Percentiles rank a stretch among this genome's conserved stretches.
phyloP scores from a whole-genome alignment of 345 rosid species.

The Draba incana region DNA sequence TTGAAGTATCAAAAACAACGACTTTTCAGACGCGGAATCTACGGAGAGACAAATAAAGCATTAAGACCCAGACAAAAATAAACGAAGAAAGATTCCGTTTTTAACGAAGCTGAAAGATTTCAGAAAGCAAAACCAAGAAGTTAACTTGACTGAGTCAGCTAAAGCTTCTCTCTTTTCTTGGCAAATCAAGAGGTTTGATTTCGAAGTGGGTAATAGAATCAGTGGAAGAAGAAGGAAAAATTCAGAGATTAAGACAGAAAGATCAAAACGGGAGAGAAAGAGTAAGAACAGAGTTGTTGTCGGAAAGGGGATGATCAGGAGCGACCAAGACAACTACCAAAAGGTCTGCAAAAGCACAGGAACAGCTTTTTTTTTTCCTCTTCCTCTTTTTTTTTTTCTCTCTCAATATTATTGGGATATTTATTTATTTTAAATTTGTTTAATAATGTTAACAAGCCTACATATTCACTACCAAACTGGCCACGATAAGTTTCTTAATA shows the following conservation, averaged over 20 bases:
- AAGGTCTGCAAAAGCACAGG: conserved; percentile 48
- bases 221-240: neutral
- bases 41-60: conserved; percentile 27
- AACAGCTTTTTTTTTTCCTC: conserved; percentile 48
- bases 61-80: neutral
- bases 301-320: conserved; percentile 71
- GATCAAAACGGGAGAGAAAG: conserved; percentile 31
- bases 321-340: conserved; percentile 59
- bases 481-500: conserved; percentile 32
- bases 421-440: conserved; percentile 7
- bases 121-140: conserved; percentile 11
- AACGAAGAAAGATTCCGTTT: conserved; percentile 35
- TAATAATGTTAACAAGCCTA: conserved; percentile 66
- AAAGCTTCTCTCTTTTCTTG: conserved; percentile 14
- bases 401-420: conserved; percentile 13
- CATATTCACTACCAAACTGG: conserved; percentile 52
- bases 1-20: conserved; percentile 11
- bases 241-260: conserved; percentile 31
- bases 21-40: conserved; percentile 40
- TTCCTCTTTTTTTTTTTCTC: neutral
- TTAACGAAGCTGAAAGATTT: conserved; percentile 13
- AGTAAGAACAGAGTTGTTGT: conserved; percentile 57
- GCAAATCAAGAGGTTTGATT: conserved; percentile 19
- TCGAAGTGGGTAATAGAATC: conserved; percentile 22
- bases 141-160: conserved; percentile 1